Percentiles rank a stretch among this genome's conserved stretches.
Conservation (phyloP, 1,139 yeast genomes). For the Debaryomyces udenii region DNA sequence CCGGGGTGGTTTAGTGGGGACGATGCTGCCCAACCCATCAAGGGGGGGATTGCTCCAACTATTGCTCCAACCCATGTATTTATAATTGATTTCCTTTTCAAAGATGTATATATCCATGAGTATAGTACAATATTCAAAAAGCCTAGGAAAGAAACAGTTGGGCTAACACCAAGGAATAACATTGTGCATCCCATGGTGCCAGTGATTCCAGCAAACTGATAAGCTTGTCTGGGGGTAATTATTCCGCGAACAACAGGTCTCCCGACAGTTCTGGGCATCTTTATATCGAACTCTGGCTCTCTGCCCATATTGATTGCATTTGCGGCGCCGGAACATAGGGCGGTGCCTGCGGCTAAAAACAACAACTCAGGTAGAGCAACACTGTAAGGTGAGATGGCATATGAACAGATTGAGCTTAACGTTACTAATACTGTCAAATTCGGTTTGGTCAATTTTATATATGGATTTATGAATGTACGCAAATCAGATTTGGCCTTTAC, state of each 20-base stretch:
- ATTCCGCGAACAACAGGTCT: conserved; percentile 91
- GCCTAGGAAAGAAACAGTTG: conserved; percentile 80
- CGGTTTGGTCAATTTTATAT: conserved; percentile 84
- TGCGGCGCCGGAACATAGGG: conserved; percentile 89
- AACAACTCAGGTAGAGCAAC: conserved; percentile 70
- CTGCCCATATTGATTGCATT: conserved; percentile 97
- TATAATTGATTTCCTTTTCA: conserved; percentile 79
- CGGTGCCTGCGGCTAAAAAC: conserved; percentile 81
- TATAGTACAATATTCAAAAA: conserved; percentile 76
- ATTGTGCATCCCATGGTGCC: conserved; percentile 74
- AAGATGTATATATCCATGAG: conserved; percentile 87
- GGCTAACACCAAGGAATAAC: conserved; percentile 80
- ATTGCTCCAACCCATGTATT: conserved; percentile 99
- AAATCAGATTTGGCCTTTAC: background rate
- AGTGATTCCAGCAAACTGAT: conserved; percentile 69
- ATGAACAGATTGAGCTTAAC: conserved; percentile 88
- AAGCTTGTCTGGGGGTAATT: conserved; percentile 77
- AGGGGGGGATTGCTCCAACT: conserved; percentile 97
- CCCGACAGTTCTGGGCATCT: conserved; percentile 85
- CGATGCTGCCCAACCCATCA: conserved; percentile 99
- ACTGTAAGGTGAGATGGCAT: conserved; percentile 86
- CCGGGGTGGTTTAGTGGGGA: conserved; percentile 82
- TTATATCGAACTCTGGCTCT: conserved; percentile 85
- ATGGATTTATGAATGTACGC: conserved; percentile 49
- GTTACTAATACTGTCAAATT: conserved; percentile 85